phyloP scores from a whole-genome alignment of 805 yeast genomes.

The Kuraishia piskuri region DNA sequence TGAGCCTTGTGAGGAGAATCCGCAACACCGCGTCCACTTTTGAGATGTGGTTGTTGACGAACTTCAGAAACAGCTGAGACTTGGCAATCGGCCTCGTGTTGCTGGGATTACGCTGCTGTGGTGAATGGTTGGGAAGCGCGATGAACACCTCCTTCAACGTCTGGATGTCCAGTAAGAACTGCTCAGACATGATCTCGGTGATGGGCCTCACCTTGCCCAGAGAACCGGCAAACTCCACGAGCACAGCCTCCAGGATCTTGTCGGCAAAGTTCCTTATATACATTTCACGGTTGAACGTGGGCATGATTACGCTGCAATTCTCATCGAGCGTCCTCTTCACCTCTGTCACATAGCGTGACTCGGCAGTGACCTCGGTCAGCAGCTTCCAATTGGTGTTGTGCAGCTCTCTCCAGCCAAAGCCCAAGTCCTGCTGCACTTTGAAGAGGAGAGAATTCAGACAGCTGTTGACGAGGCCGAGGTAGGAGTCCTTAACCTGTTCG shows the following conservation, averaged over 20 bases:
- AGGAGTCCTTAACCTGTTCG: conserved; percentile 46
- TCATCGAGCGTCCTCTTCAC: conserved; percentile 38
- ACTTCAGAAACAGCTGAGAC: conserved; percentile 16
- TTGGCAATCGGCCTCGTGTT: conserved; percentile 17
- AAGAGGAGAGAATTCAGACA: conserved; percentile 47
- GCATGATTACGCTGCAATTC: conserved; percentile 39
- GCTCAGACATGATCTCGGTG: conserved; percentile 69
- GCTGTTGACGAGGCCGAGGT: conserved; percentile 46
- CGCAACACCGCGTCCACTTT: conserved; percentile 57
- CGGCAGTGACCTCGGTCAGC: conserved; percentile 56
- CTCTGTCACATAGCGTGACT: conserved; percentile 61
- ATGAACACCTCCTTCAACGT: conserved; percentile 48
- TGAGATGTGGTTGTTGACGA: conserved; percentile 15
- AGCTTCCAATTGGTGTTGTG: conserved; percentile 66
- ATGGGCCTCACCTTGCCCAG: conserved; percentile 59
- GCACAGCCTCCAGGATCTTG: conserved; percentile 57
- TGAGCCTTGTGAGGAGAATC: conserved; percentile 50
- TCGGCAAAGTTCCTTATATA: conserved; percentile 71
- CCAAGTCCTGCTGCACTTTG: conserved; percentile 53
- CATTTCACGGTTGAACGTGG: conserved; percentile 56
- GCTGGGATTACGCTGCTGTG: conserved; percentile 19
- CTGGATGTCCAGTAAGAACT: conserved; percentile 65
- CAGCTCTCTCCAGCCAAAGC: conserved; percentile 79
- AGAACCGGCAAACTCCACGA: conserved; percentile 45
- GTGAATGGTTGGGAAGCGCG: conserved; percentile 36